Evolutionary conservation across 305 asterid genomes (phyloP), one percentile per base, ranked within the genome.

Genomic region (Nicotiana rustica): DNA sequence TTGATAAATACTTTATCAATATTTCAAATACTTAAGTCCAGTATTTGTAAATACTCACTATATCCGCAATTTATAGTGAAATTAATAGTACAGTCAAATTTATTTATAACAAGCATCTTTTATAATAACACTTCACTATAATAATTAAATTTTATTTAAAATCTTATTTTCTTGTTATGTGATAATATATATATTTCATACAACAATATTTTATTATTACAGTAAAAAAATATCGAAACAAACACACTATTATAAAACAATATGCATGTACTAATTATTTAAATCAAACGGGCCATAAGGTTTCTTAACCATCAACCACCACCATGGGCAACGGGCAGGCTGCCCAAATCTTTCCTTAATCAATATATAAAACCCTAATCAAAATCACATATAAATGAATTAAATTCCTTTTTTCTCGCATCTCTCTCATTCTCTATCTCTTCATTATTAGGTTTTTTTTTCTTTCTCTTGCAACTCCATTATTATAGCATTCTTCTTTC

Each of bases 241-340:
- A 41, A 41, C 12, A 25, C 0, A 8, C 0, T 41, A 3, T 8
- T 41, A 41, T 41, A 41, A 0, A 8, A 41, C 8, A 41, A 10
- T 41, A 7, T 41, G 12, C 49, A 8, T 41, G 49, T 41, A 38
- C 12, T 41, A 8, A 7, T 8, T 41, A 41, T 8, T 41, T 41
- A 41, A 41, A 41, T 41, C 49, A 41, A 41, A 41, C 49, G 12
- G 49, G 49, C 49, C 49, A 41, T 41, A 41, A 41, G 3, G 49
- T 41, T 41, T 41, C 49, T 41, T 7, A 8, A 41, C 49, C 49
- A 41, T 41, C 79, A 70, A 70, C 69, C 17, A 35, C 21, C 44
- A 75, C 56, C 29, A 18, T 15, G 88, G 90, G 91, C 91, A 84
- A 86, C 89, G 91, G 92, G 90, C 44, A 49, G 47, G 13, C 88